Evolutionary conservation across 2,329 filamentous ascomycete species (phyloP).

Genomic region (Monosporascus sp.): DNA sequence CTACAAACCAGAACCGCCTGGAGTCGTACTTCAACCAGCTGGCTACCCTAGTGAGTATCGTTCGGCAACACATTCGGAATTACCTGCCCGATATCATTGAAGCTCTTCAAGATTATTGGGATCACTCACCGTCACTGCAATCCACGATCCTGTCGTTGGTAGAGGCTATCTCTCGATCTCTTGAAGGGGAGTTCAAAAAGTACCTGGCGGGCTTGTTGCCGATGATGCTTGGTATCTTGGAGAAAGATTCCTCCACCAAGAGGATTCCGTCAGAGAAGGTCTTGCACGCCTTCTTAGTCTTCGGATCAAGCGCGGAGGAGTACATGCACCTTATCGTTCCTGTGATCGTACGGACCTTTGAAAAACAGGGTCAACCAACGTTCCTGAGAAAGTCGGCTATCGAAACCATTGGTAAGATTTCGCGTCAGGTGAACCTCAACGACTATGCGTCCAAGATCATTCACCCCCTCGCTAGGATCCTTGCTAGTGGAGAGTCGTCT

Average conservation of each 20-base stretch:
- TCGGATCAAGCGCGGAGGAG: slow-evolving; percentile 91
- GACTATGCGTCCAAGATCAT: slow-evolving; percentile 96
- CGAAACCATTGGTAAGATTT: slow-evolving; percentile 90
- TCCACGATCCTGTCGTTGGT: slow-evolving; percentile 87
- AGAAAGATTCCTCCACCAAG: slow-evolving; percentile 72
- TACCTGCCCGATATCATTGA: slow-evolving; percentile 83
- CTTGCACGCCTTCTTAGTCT: slow-evolving; percentile 90
- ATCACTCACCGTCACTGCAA: slow-evolving; percentile 72
- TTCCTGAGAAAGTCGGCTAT: slow-evolving; percentile 83
- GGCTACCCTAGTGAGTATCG: slow-evolving; percentile 86
- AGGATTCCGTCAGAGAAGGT: slow-evolving; percentile 84
- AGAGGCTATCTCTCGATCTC: slow-evolving; percentile 85
- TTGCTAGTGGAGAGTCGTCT: slow-evolving; percentile 65
- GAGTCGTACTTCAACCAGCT: slow-evolving; percentile 98
- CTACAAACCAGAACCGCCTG: slow-evolving; percentile 66
- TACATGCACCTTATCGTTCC: slow-evolving; percentile 99
- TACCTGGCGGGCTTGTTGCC: slow-evolving; percentile 86
- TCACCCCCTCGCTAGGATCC: slow-evolving; percentile 80
- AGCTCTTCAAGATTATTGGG: slow-evolving; percentile 87
- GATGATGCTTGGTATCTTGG: slow-evolving; percentile 88
- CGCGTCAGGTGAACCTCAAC: slow-evolving; percentile 92
- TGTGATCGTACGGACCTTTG: slow-evolving; percentile 89
- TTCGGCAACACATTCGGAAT: slow-evolving; percentile 90
- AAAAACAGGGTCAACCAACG: slow-evolving; percentile 75
- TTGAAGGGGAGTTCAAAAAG: slow-evolving; percentile 97